Conservation (phyloP, 768 basidiomycete genomes). For the Leucogyrophana mollusca region DNA sequence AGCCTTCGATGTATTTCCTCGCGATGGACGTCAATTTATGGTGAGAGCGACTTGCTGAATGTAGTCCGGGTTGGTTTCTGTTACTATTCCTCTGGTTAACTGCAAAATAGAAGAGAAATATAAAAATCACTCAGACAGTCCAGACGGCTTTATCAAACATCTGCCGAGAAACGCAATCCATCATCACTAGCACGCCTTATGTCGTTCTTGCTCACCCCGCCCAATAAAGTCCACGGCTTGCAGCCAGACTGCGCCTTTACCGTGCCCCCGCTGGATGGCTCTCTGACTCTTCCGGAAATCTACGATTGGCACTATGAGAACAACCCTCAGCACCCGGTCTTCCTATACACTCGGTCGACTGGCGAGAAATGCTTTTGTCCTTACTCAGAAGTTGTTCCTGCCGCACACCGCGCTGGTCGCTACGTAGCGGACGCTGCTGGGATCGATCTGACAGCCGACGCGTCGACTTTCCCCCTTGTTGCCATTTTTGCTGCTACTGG, state of each 20-base stretch:
- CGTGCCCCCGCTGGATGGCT: slow-evolving; percentile 29
- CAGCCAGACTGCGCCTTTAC: background rate
- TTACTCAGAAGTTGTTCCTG: background rate
- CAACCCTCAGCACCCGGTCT: slow-evolving; percentile 32
- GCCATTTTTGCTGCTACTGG: slow-evolving; percentile 19
- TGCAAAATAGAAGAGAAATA: too few species aligned
- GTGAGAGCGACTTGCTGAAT: too few species aligned
- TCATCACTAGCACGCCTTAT: too few species aligned
- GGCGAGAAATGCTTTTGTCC: background rate
- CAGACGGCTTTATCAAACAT: too few species aligned
- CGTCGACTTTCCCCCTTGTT: slow-evolving; percentile 18
- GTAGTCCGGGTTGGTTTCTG: too few species aligned
- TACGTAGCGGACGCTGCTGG: background rate
- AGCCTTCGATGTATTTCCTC: too few species aligned
- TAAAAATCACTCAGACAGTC: too few species aligned
- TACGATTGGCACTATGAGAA: slow-evolving; percentile 33
- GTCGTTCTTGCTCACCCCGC: background rate
- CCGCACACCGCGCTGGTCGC: background rate
- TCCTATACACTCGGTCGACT: slow-evolving; percentile 10
- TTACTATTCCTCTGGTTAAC: too few species aligned
- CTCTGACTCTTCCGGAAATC: slow-evolving; percentile 30
- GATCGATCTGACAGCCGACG: slow-evolving; percentile 8
- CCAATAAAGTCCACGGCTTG: background rate
- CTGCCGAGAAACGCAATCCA: too few species aligned
- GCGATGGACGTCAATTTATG: too few species aligned